Conservation (phyloP, 2,329 filamentous ascomycete species). For the Calonectria ilicicola region DNA sequence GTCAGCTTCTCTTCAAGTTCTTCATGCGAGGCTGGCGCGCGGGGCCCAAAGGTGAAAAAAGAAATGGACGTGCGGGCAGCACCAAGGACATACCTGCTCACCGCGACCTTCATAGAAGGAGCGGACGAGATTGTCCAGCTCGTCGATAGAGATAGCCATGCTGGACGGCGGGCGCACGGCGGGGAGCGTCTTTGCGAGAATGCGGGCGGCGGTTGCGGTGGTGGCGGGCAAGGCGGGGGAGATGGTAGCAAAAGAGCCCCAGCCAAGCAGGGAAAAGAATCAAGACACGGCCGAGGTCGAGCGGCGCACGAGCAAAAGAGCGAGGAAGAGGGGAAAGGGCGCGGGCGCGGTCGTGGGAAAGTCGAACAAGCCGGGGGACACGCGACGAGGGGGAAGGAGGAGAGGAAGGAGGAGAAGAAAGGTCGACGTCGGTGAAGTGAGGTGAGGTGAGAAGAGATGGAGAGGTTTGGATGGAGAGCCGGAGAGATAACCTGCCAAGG, state of each 20-base stretch:
- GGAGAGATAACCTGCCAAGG: constrained; percentile 32
- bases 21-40: constrained; percentile 31
- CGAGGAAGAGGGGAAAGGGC: constrained; percentile 13
- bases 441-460: constrained; percentile 38
- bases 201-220: constrained; percentile 37
- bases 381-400: constrained; percentile 21
- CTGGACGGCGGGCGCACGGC: constrained; percentile 44
- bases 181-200: constrained; percentile 42
- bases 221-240: constrained; percentile 47
- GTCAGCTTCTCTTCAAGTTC: constrained; percentile 33
- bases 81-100: constrained; percentile 75
- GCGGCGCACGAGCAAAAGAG: constrained; percentile 34
- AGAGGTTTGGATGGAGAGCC: constrained; percentile 37
- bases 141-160: constrained; percentile 83
- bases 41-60: constrained; percentile 31
- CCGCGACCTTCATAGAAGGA: constrained; percentile 98
- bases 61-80: constrained; percentile 5
- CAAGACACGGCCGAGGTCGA: constrained; percentile 31
- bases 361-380: constrained; percentile 28
- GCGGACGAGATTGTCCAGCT: constrained; percentile 96
- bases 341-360: not conserved
- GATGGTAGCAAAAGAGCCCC: constrained; percentile 41
- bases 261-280: constrained; percentile 36
- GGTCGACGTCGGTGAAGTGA: constrained; percentile 44
- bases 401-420: constrained; percentile 31